A percentile compares a stretch with the other conserved stretches of the same genome.
These are phyloP conservation scores for Yarrowia galli DNA, from an alignment of 1,139 yeast genomes.

Conservation along the genomic window DNA sequence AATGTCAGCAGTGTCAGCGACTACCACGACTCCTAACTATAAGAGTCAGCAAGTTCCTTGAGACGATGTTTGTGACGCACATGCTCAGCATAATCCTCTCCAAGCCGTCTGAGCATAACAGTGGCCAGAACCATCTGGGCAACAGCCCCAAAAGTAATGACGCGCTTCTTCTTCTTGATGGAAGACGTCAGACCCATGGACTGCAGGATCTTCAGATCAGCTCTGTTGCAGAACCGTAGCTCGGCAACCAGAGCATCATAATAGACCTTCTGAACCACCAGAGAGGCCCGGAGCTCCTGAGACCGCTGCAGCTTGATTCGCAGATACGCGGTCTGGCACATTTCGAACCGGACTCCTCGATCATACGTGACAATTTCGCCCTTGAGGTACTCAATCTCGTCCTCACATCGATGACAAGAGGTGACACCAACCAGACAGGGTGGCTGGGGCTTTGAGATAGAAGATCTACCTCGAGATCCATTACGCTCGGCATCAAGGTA, in stretches of 20 bases:
- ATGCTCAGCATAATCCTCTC: conserved; percentile 12
- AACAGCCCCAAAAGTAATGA: conserved; percentile 25
- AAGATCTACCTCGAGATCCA: conserved; percentile 9
- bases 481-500: conserved; percentile 3
- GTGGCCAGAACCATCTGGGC: conserved; percentile 22
- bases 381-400: conserved; percentile 31
- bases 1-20: too few species aligned
- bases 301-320: conserved; percentile 16
- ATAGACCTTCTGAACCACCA: conserved; percentile 25
- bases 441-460: neutral
- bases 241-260: conserved; percentile 30
- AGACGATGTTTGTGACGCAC: conserved; percentile 1
- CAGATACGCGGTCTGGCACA: conserved; percentile 28
- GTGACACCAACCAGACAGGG: neutral
- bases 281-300: conserved; percentile 8
- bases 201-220: conserved; percentile 28
- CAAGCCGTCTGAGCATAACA: neutral
- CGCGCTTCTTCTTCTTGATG: neutral
- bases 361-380: conserved; percentile 28
- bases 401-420: conserved; percentile 12
- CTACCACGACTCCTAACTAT: neutral
- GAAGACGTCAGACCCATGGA: conserved; percentile 24
- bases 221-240: conserved; percentile 32
- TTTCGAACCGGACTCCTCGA: conserved; percentile 7
- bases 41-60: neutral